Evolutionary conservation across 2,329 filamentous ascomycete genomes (phyloP).

Genomic region (Lecanoromycetidae sp.): DNA sequence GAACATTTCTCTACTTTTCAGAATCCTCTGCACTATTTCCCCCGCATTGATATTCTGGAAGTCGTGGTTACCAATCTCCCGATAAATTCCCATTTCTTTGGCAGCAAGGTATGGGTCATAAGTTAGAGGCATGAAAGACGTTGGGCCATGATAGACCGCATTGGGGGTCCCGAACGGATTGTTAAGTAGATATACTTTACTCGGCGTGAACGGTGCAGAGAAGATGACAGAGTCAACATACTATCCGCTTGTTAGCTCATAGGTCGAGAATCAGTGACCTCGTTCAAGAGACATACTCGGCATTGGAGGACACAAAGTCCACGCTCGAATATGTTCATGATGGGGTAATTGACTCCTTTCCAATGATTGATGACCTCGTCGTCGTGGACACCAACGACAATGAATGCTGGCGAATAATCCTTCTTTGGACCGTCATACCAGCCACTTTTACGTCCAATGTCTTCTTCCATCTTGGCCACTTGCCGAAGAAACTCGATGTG

Average conservation of each 20-base stretch:
- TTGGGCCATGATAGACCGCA: slow-evolving; percentile 92
- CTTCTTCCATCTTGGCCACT: slow-evolving; percentile 62
- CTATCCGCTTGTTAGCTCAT: slow-evolving; percentile 32
- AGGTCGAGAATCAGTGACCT: slow-evolving; percentile 8
- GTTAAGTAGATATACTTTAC: slow-evolving; percentile 53
- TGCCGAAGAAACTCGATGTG: slow-evolving; percentile 88
- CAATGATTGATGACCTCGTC: slow-evolving; percentile 90
- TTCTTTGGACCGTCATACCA: slow-evolving; percentile 61
- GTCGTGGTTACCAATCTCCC: slow-evolving; percentile 60
- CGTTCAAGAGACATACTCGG: slow-evolving; percentile 53
- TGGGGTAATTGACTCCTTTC: slow-evolving; percentile 97
- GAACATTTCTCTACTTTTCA: slow-evolving; percentile 75
- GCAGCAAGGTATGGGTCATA: slow-evolving; percentile 72
- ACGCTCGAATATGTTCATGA: slow-evolving; percentile 98
- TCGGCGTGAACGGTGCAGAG: slow-evolving; percentile 73
- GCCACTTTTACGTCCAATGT: slow-evolving; percentile 51
- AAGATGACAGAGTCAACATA: slow-evolving; percentile 84
- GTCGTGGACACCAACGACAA: slow-evolving; percentile 90
- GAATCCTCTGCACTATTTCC: slow-evolving; percentile 80
- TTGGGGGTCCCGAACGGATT: slow-evolving; percentile 64
- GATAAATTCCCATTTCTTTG: slow-evolving; percentile 74
- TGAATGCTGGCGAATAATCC: slow-evolving; percentile 70
- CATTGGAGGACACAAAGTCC: slow-evolving; percentile 93
- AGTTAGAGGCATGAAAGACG: slow-evolving; percentile 67
- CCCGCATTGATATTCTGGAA: slow-evolving; percentile 85